Conservation (phyloP, 345 rosid species). For the Garcia nutans region DNA sequence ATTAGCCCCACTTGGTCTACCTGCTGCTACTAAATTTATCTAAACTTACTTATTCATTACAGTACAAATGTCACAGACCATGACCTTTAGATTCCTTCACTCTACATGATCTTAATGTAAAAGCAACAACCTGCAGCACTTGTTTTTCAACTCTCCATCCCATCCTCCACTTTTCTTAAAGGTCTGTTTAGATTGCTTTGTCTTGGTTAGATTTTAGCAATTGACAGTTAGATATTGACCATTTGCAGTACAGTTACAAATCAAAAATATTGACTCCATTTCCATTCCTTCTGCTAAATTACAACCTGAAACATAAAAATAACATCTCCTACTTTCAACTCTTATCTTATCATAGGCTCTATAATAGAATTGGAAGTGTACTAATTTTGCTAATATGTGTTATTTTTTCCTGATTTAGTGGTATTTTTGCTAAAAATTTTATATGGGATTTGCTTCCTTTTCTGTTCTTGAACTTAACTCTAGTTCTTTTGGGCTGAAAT, state of each 20-base stretch:
- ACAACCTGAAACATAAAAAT: background rate
- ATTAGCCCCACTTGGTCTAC: constrained; percentile 29
- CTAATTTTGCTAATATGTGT: constrained; percentile 2
- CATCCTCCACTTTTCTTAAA: background rate
- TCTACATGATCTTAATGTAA: constrained; percentile 17
- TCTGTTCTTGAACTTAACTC: background rate
- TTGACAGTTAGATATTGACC: background rate
- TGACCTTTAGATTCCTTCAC: constrained; percentile 17
- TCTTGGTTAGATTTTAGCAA: background rate
- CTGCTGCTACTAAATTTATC: constrained; percentile 21
- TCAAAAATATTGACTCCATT: too few species aligned
- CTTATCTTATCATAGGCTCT: background rate
- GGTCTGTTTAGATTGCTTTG: background rate
- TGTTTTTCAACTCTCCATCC: constrained; percentile 21
- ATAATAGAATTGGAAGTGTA: background rate
- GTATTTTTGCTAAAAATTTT: background rate
- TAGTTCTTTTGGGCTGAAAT: constrained; percentile 1
- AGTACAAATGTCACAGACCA: constrained; percentile 1
- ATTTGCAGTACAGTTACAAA: background rate
- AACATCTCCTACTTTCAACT: background rate
- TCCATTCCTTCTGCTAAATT: background rate
- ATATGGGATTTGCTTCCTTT: background rate
- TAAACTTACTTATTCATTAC: background rate
- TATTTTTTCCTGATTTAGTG: background rate
- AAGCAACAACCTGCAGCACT: constrained; percentile 2